Evolutionary conservation across 768 basidiomycete genomes (phyloP), one percentile per base, ranked within the genome.

Genomic region (Tricholoma flavovirens): DNA sequence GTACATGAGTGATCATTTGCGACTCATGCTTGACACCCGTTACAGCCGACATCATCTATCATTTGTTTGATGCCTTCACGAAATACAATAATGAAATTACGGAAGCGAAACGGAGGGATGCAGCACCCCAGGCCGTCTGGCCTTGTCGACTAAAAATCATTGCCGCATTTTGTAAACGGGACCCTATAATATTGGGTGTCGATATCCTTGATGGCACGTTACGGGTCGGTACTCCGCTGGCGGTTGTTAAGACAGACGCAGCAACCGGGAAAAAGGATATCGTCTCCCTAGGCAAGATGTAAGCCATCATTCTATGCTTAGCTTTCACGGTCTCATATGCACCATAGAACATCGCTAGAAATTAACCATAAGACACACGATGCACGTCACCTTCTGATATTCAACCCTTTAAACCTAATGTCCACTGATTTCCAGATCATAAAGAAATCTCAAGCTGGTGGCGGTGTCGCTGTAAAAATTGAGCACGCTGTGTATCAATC

Each of bases 11-110:
- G 56, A 51, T 42, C 51, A 24, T 29, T 17, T 26, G 32, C 33
- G 59, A 30, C 58, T 49, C 2, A 32, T 36, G 22, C 33, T 51
- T 8, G 5, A 46, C 22, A 24, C 24, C 26, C 9, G 57, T 26
- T 59, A 24, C 68, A 98, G 96, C 96, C 59, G 94, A 97, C 71
- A 98, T 98, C 68, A 98, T 99, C 63, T 99, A 99, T 71, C 96
- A 98, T 69, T 75, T 99, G 45, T 98, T 98, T 68, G 95, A 98
- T 67, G 83, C 93, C 14, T 98, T 98, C 77, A 97, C 86, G 42
- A 90, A 86, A 1, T 98, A 98, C 72, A 96, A 96, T 67, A 80
- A 81, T 57, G 90, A 93, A 72, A 93, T 98, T 53, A 78, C 79
- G 56, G 96, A 97, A 70, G 92, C 91, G n/a, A 95, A 93, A 71